phyloP scores from a whole-genome alignment of 2,329 filamentous ascomycete species.

The Scedosporium dehoogii region DNA sequence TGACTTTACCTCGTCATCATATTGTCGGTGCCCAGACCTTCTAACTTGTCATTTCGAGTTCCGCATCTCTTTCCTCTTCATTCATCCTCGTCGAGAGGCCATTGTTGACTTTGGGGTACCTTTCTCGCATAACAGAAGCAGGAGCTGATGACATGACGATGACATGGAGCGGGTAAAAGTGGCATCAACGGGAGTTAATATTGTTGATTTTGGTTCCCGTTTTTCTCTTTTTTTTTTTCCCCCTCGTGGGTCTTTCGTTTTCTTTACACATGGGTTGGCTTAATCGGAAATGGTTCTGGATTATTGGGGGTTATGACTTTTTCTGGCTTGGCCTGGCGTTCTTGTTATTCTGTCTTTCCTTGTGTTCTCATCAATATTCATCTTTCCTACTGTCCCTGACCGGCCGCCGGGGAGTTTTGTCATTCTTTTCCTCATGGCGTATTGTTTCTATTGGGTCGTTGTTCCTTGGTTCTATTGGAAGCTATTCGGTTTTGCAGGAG shows the following conservation, averaged over 20 bases:
- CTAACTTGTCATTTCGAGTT: slow-evolving; percentile 2
- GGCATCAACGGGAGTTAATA: slow-evolving; percentile 4
- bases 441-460: neutral
- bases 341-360: neutral
- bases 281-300: neutral
- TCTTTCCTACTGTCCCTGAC: too few species aligned
- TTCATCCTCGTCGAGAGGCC: neutral
- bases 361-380: neutral
- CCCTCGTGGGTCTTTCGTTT: neutral
- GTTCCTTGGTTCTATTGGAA: neutral
- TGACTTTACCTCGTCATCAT: slow-evolving; percentile 6
- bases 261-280: neutral
- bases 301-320: neutral
- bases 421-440: neutral
- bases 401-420: neutral
- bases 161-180: neutral
- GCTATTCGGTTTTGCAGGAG: neutral
- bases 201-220: too few species aligned
- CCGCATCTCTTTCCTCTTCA: neutral
- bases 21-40: slow-evolving; percentile 10
- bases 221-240: slow-evolving; percentile 2
- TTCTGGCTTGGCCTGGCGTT: neutral
- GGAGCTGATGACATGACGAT: neutral
- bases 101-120: neutral
- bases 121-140: neutral